Evolutionary conservation across 164 flowering plant species (phyloP).

Genomic region (Paratinospora sagittata): DNA sequence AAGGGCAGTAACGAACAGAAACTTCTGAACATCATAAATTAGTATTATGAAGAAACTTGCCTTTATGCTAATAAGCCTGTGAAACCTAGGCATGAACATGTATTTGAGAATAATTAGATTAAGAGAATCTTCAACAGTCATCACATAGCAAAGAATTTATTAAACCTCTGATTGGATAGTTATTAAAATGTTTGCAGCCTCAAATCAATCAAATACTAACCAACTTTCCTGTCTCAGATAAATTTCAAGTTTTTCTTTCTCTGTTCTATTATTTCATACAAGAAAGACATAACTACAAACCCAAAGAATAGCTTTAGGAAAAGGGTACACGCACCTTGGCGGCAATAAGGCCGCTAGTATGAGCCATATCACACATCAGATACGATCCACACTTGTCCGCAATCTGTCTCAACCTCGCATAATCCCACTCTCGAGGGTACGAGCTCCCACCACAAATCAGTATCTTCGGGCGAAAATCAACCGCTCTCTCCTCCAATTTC

Average conservation of each 20-base stretch:
- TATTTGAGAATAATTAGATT: no score
- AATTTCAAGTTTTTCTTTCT: no score
- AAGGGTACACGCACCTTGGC: slow-evolving; percentile 41
- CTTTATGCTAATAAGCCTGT: not conserved
- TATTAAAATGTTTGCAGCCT: no score
- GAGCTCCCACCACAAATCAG: slow-evolving; percentile 82
- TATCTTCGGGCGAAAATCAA: slow-evolving; percentile 75
- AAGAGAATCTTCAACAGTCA: no score
- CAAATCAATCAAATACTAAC: no score
- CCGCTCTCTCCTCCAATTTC: slow-evolving; percentile 68
- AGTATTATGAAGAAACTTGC: not conserved
- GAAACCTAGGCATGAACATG: not conserved
- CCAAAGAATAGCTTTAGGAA: not conserved
- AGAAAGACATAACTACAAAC: no score
- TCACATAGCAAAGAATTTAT: no score
- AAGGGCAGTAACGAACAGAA: not conserved
- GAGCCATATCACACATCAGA: slow-evolving; percentile 86
- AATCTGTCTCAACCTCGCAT: slow-evolving; percentile 64
- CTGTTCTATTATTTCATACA: no score
- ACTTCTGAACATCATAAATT: not conserved
- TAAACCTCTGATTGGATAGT: no score
- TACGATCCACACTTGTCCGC: slow-evolving; percentile 76
- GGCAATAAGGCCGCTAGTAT: slow-evolving; percentile 78
- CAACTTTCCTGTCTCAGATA: no score
- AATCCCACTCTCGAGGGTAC: slow-evolving; percentile 80